Evolutionary conservation across 2,329 filamentous ascomycete species (phyloP).

Genomic region (Calonectria honghensis): DNA sequence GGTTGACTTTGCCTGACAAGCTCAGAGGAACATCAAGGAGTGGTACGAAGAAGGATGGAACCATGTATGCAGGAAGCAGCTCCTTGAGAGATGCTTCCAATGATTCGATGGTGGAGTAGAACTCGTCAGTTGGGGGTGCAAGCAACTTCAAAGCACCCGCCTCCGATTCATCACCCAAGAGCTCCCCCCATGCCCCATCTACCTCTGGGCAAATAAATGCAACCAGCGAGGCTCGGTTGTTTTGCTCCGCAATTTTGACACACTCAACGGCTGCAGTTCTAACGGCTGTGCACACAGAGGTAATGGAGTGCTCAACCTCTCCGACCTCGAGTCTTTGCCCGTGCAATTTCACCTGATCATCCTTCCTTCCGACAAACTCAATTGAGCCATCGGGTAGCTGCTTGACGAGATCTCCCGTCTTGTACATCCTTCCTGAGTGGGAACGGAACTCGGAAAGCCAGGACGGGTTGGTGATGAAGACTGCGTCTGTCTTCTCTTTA

Average conservation of each 20-base stretch:
- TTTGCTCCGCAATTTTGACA: slow-evolving; percentile 15
- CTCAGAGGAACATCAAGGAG: slow-evolving; percentile 1
- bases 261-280: slow-evolving; percentile 8
- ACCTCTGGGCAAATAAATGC: slow-evolving; percentile 7
- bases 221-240: background rate
- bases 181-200: background rate
- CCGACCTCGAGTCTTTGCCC: slow-evolving; percentile 11
- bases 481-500: background rate
- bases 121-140: background rate
- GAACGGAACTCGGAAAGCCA: slow-evolving; percentile 8
- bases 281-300: background rate
- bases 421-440: background rate
- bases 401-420: slow-evolving; percentile 1
- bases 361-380: slow-evolving; percentile 11
- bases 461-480: background rate
- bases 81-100: background rate
- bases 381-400: slow-evolving; percentile 3
- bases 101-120: slow-evolving; percentile 1
- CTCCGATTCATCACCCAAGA: background rate
- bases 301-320: slow-evolving; percentile 11
- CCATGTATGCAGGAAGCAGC: background rate
- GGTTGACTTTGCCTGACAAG: slow-evolving; percentile 4
- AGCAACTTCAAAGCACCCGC: background rate
- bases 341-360: slow-evolving; percentile 14
- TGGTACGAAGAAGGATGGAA: slow-evolving; percentile 1